Evolutionary conservation across 2,329 filamentous ascomycete species (phyloP), one percentile per base, ranked within the genome.

Genomic region (Fusarium brevicatenulatum): DNA sequence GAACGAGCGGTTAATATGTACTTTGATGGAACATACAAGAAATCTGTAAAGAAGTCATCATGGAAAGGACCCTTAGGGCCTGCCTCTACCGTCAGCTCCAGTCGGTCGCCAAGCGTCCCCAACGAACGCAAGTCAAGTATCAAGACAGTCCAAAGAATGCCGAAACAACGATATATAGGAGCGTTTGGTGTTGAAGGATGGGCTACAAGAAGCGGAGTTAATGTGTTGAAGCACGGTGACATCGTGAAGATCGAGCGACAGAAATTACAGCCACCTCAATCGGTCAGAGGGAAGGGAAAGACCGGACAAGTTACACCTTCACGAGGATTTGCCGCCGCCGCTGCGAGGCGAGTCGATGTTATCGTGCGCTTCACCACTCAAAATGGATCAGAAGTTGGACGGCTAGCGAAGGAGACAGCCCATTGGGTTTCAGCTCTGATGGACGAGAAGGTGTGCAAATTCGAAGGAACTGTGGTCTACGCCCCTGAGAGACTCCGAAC

Each of bases 341-440:
- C 87, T 1, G 89, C 90, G 42, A 91, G 90, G 76, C 91, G 93
- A 53, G 88, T 91, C 25, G 96, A 99, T 83, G 91, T 97, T 10
- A 89, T 99, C 68, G 97, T 98, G 32, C 91, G 96, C 4, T 98
- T 99, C 78, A 97, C 93, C 1, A 97, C 94, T 77, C 81, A 86
- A 15, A 88, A 84, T 57, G 95, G 95, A 1, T 90, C 91, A 61
- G 96, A 99, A 80, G 88, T 99, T 53, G 96, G 96, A 8, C 89
- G 96, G 67, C 82, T 99, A 42, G 91, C 95, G 34, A 95, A 95
- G 76, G 95, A 98, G 39, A 91, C 91, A 9, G 95, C 96, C 8
- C 90, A 91, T 67, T 99, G 96, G 95, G 93, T 98, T 10, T 97
- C 96, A 7, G 92, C 95, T 1, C 83, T 99, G 74, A 90, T 98